phyloP scores from a whole-genome alignment of 768 basidiomycete genomes.

The Auriscalpium vulgare region DNA sequence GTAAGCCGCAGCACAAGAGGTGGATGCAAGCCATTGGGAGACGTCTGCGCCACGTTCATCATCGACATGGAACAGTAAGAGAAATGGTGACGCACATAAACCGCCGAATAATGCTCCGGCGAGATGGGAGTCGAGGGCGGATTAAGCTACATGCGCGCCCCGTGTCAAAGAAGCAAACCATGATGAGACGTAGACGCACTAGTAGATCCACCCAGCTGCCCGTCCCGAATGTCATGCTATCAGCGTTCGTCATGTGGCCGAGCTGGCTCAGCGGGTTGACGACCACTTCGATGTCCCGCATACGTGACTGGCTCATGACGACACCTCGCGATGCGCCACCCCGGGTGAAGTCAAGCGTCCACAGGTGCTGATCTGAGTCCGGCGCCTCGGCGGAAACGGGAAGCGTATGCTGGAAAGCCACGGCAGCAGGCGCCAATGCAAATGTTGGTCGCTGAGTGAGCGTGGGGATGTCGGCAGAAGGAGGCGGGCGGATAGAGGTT shows the following conservation, averaged over 20 bases:
- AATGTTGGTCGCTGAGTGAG: constrained; percentile 41
- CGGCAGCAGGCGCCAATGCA: constrained; percentile 37
- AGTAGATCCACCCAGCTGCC: constrained; percentile 62
- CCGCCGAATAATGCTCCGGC: constrained; percentile 57
- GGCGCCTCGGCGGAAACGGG: constrained; percentile 33
- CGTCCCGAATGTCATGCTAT: constrained; percentile 38
- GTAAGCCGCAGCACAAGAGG: constrained; percentile 60
- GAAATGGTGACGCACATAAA: constrained; percentile 43
- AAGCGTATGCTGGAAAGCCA: constrained; percentile 44
- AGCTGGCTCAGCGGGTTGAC: constrained; percentile 48
- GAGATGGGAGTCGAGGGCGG: constrained; percentile 31
- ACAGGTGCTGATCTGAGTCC: constrained; percentile 29
- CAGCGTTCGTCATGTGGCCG: constrained; percentile 31
- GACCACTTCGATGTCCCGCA: constrained; percentile 64
- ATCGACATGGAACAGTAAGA: not conserved
- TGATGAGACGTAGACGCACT: constrained; percentile 27
- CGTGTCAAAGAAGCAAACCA: not conserved
- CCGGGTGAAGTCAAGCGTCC: constrained; percentile 70
- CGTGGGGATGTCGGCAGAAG: constrained; percentile 14
- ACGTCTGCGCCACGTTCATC: constrained; percentile 34
- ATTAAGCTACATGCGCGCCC: constrained; percentile 38
- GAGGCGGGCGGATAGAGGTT: constrained; percentile 28
- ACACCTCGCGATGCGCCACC: constrained; percentile 43
- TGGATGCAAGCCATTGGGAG: constrained; percentile 60
- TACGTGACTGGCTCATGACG: constrained; percentile 64